Base-by-base conservation (phyloP, 2,329 filamentous ascomycete genomes). In the Fusarium sp. region DNA sequence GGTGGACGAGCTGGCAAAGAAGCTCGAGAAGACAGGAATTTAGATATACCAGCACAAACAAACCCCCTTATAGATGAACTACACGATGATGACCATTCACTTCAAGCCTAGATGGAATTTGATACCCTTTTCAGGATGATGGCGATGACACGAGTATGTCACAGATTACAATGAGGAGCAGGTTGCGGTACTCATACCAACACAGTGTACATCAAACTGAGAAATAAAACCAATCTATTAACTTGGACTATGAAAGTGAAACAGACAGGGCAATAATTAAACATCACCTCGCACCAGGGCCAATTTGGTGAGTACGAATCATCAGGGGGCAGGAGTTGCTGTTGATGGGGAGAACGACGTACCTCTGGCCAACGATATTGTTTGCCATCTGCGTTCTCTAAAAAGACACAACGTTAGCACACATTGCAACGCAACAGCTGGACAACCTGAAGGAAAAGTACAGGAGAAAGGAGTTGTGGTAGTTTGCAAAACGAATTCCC, bases 1-100 rank as follows among this genome's bases (percentile, higher is more conserved):
- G 35, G 94, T 98, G 43, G 95, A 98, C 78, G 91, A 91, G 54
- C 85, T 98, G 79, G 93, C 95, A 17, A 90, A 92, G 81, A 88
- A 90, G 79, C 84, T 98, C 76, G 90, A 89, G 71, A 95, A 95
- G 89, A 93, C 94, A 27, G 81, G 77, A 57, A 87, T 91, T 73
- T 91, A 82, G 77, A 76, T 56, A 70, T 35, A 52, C 40, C 5
- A 69, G 57, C 30, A 50, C 32, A 58, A 30, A 70, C 25, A 52
- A 52, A 33, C 40, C 62, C 69, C 37, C 56, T 68, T 66, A 74
- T 76, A 80, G 74, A 81, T 72, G 60, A 79, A 76, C 78, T 66
- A 76, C 71, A 76, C 66, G 75, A 76, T 76, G 68, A 78, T 62
- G 73, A 76, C 57, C 47, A 75, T 70, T 76, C 68, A 66, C 58